Evolutionary conservation across 1,284 basidiomycete genomes (phyloP), one percentile per base, ranked within the genome.

Genomic region (Leccinum pseudoinsigne): DNA sequence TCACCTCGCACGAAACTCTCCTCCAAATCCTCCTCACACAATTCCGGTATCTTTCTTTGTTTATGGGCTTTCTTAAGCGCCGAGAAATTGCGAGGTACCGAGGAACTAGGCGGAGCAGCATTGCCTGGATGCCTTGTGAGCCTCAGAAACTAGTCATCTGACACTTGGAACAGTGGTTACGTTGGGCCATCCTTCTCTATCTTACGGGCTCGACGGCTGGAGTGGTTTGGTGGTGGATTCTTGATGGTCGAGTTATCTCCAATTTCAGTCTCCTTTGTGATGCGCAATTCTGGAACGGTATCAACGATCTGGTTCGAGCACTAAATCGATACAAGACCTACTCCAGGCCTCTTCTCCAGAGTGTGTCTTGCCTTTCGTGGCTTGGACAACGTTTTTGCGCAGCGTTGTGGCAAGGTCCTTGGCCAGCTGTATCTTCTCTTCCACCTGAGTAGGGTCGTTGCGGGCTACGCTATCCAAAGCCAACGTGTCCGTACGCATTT

Each of bases 1-100:
- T 62, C 69, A 89, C 91, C 91, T 75, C 90, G 82, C 61, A 93
- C 89, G 73, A 93, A 93, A 21, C 81, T 78, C 74, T 93, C 91
- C 66, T 89, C 88, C 34, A 93, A 62, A 71, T 93, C 91, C 59
- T 83, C 83, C 74, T 93, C 92, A 66, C 77, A 80, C 61, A 93
- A 73, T 66, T 86, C 84, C 0, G 92, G 91, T 23, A 89, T 64
- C 26, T 76, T 74, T 62, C 92, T 85, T 61, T 83, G 71, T 72
- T 82, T 83, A 67, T 87, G 84, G 8, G 84, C 88, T 70, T 79
- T 86, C 76, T 88, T 92, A 60, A 93, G 81, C 66, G 85, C 83
- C 34, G 88, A 88, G 71, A 84, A 91, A 74, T 84, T 81, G 68
- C 80, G 81, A 57, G 73, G 73, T 53, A 60, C 66, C 45, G 60